These are phyloP conservation scores for Trichoderma sp. DNA, from an alignment of 2,329 filamentous ascomycete species.

Conservation along the genomic window DNA sequence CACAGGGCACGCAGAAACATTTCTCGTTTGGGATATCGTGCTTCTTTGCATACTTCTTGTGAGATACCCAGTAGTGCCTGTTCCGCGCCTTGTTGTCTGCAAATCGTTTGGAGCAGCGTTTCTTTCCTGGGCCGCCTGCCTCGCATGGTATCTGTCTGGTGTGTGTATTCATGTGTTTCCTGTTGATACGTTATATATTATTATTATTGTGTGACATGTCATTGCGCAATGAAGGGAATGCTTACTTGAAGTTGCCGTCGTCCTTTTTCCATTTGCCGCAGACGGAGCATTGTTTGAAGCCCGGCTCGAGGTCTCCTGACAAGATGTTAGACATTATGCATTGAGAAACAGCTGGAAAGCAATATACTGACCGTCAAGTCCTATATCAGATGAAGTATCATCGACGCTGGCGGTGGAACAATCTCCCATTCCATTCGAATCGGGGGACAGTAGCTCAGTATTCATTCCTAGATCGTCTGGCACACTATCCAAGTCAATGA, in stretches of 20 bases:
- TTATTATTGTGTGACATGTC: fast-evolving
- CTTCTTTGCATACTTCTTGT: background rate
- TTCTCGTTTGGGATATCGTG: background rate
- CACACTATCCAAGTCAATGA: background rate
- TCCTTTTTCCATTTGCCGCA: background rate
- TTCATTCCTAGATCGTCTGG: background rate
- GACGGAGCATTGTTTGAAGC: too few species aligned
- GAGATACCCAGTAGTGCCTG: background rate
- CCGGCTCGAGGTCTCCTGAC: too few species aligned
- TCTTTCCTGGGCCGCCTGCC: fast-evolving
- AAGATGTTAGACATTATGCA: too few species aligned
- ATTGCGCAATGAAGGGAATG: too few species aligned
- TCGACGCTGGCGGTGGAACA: too few species aligned
- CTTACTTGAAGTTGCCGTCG: background rate
- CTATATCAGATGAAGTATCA: too few species aligned
- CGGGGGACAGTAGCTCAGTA: too few species aligned
- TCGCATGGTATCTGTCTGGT: background rate
- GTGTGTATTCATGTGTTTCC: background rate
- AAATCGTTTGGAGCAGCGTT: fast-evolving
- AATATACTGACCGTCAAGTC: too few species aligned
- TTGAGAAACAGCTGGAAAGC: too few species aligned
- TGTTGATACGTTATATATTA: background rate
- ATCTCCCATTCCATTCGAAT: too few species aligned
- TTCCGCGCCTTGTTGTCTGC: background rate
- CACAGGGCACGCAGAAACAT: background rate